phyloP scores from a whole-genome alignment of 1,284 basidiomycete species.

The Cutaneotrichosporon mucoides region DNA sequence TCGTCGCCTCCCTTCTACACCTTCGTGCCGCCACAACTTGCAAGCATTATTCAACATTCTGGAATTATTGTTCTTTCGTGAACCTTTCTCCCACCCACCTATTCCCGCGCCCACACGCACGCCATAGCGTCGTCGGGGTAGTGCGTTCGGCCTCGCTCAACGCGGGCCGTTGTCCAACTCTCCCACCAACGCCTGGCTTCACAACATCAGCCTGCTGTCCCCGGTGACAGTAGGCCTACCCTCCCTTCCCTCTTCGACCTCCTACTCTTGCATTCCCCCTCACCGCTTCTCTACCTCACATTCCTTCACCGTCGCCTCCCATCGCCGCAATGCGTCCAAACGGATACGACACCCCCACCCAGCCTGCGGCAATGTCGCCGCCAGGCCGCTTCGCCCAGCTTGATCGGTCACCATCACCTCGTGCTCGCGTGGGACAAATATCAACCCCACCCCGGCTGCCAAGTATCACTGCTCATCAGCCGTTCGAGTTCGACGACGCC shows the following conservation, averaged over 20 bases:
- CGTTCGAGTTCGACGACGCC: slow-evolving; percentile 6
- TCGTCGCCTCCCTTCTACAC: too few relatives aligned
- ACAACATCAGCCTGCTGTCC: slow-evolving; percentile 1
- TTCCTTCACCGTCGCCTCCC: background rate
- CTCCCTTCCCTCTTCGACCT: background rate
- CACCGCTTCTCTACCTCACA: too few relatives aligned
- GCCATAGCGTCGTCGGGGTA: background rate
- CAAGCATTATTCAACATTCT: too few relatives aligned
- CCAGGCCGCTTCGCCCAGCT: background rate
- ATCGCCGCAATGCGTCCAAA: background rate
- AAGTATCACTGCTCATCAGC: slow-evolving; percentile 5
- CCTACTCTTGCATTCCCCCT: background rate
- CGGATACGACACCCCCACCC: background rate
- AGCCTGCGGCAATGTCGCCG: slow-evolving; percentile 3
- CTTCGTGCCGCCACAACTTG: too few relatives aligned
- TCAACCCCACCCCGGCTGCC: slow-evolving; percentile 2
- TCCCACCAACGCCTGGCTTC: background rate
- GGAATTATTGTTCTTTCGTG: too few relatives aligned
- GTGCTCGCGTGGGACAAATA: background rate
- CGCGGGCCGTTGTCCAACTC: slow-evolving; percentile 1
- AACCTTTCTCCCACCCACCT: too few relatives aligned
- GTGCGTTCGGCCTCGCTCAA: background rate
- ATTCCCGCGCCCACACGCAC: background rate
- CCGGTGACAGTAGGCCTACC: slow-evolving; percentile 1
- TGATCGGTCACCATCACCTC: slow-evolving; percentile 7